Evolutionary conservation across 1,139 yeast genomes (phyloP), one percentile per base, ranked within the genome.

Genomic region (Diutina mesorugosa): DNA sequence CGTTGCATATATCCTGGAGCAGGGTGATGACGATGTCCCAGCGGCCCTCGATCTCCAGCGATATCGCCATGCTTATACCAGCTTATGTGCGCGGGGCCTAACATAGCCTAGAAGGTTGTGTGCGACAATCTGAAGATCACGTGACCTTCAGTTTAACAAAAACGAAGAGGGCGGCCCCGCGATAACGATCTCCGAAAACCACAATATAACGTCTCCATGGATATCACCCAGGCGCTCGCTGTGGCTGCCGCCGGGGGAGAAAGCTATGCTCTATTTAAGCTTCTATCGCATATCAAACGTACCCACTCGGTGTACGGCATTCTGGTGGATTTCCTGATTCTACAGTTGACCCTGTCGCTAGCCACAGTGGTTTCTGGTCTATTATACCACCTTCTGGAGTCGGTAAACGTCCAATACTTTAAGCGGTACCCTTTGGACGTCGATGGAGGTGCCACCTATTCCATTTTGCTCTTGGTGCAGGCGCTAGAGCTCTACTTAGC

Each of bases 11-110:
- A 62, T 85, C 90, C 65, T 85, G 90, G 32, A 85, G 71, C 2
- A 87, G 81, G 6, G 88, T 77, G 14, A 83, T 72, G 7, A 84
- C 83, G 48, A 80, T 77, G 63, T 83, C 87, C 91, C 91, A 85
- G 63, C 81, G 79, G 1, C 87, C 84, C 54, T 79, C 76, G 30
- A 72, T 72, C 53, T 61, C 62, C 53, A 50, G 53, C 12, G 53
- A 50, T 16, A 50, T 32, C 45, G 53, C 45, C 53, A 50, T 50
- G 26, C 26, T 21, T 21, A 21, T 21, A 21, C 26, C 26, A 21
- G 26, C 26, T 21, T 21, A 1, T 4, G 26, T 21, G 26, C 26
- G 26, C 26, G 26, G 26, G 26, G 26, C 26, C 26, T 21, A 21
- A 21, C 26, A 3, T 2, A 21, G 26, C 26, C 3, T 21, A 21